phyloP scores from a whole-genome alignment of 2,329 filamentous ascomycete species.

The Penicillium sumatraense region DNA sequence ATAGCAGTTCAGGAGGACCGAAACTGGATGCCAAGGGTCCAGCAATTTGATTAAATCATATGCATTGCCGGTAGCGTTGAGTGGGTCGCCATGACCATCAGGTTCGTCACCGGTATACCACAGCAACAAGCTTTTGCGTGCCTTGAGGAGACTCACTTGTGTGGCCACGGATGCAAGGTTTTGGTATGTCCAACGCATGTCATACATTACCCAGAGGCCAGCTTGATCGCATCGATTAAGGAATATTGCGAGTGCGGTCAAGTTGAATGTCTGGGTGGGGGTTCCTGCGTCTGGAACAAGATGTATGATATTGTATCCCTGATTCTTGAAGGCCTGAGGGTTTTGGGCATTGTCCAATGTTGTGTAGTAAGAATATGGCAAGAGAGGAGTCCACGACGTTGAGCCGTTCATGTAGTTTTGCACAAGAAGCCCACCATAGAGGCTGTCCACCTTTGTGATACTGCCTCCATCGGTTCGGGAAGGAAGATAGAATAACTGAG shows the following conservation, averaged over 20 bases:
- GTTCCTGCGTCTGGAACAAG: conserved; percentile 46
- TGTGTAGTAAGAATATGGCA: conserved; percentile 55
- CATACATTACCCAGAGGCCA: conserved; percentile 54
- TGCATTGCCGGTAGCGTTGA: conserved; percentile 51
- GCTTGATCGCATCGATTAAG: conserved; percentile 50
- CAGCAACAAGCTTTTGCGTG: conserved; percentile 41
- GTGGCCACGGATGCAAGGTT: conserved; percentile 43
- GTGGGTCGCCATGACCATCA: conserved; percentile 61
- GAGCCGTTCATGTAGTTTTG: conserved; percentile 37
- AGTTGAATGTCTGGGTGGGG: conserved; percentile 45
- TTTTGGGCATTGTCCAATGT: conserved; percentile 45
- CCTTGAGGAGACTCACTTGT: conserved; percentile 31
- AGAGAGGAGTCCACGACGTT: conserved; percentile 41
- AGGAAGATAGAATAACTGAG: conserved; percentile 49
- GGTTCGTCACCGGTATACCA: conserved; percentile 60
- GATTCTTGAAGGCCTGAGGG: conserved; percentile 44
- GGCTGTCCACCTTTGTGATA: conserved; percentile 53
- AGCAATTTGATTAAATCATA: conserved; percentile 53
- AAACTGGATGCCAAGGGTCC: conserved; percentile 66
- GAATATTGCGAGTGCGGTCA: conserved; percentile 43
- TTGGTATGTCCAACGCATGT: conserved; percentile 49
- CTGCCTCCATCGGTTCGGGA: conserved; percentile 48
- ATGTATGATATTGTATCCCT: conserved; percentile 56
- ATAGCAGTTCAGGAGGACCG: conserved; percentile 64
- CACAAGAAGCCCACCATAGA: conserved; percentile 52